Conservation (phyloP, 208 protist species). For the Acanthamoeba triangularis region DNA sequence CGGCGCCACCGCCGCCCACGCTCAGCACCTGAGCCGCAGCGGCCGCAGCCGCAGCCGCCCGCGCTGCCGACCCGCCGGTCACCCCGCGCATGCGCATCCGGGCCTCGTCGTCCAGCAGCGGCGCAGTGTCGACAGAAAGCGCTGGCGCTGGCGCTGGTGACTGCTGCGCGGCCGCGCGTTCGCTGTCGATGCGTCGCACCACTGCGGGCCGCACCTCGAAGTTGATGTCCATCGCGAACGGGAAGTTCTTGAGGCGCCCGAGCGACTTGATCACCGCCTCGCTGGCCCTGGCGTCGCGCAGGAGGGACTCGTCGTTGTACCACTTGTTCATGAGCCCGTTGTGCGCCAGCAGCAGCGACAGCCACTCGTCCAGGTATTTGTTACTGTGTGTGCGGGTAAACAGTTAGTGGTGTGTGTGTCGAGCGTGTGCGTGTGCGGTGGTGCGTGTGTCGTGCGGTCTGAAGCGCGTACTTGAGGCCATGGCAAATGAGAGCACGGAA, state of each 20-base stretch:
- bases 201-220: conserved; percentile 1
- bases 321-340: background rate
- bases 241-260: conserved; percentile 46
- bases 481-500: conserved; percentile 59
- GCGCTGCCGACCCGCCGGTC: background rate
- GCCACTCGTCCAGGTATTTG: conserved; percentile 60
- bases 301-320: background rate
- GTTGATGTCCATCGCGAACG: conserved; percentile 61
- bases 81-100: background rate
- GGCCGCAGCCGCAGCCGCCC: background rate
- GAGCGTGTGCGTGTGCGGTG: background rate
- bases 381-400: no score
- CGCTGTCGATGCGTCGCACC: background rate
- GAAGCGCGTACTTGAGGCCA: conserved; percentile 75
- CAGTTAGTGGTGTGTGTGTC: no score
- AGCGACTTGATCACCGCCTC: background rate
- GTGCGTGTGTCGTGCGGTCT: background rate
- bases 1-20: background rate
- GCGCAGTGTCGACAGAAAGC: background rate
- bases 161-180: background rate
- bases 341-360: background rate
- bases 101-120: background rate
- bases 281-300: background rate
- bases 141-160: background rate
- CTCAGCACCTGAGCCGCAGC: conserved; percentile 1